phyloP scores from a whole-genome alignment of 164 flowering plant genomes.

The Dillenia suffruticosa region DNA sequence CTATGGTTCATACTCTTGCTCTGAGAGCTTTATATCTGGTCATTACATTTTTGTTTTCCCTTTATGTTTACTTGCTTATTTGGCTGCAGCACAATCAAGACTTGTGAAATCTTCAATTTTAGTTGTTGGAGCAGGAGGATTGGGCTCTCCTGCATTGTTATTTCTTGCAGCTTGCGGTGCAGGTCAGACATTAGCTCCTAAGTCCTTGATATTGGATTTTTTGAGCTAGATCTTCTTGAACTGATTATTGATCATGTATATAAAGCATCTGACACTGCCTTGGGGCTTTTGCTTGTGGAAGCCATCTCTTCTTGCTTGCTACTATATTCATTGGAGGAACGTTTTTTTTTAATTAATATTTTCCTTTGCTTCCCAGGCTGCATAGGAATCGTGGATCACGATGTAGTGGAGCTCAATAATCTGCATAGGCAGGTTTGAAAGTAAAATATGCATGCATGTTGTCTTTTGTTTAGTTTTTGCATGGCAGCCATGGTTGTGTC shows the following conservation, averaged over 20 bases:
- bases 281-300: no score
- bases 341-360: background rate
- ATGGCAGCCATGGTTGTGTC: no score
- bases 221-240: no score
- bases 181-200: conserved; percentile 35
- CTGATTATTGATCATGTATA: no score
- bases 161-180: conserved; percentile 95
- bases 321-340: background rate
- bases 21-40: no score
- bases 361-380: conserved; percentile 39
- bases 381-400: conserved; percentile 90
- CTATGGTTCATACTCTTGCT: no score
- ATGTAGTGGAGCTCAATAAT: conserved; percentile 93
- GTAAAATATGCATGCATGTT: background rate
- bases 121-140: conserved; percentile 96
- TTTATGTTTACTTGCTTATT: conserved; percentile 2
- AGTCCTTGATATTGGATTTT: no score
- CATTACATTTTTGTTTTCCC: background rate
- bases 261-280: no score
- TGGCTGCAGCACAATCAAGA: conserved; percentile 55
- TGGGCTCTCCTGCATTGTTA: conserved; percentile 90
- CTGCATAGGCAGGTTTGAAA: conserved; percentile 82
- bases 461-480: no score
- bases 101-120: conserved; percentile 80
- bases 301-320: background rate